Conservation (phyloP, 169 alveolate species). For the Plasmodium fragile region DNA sequence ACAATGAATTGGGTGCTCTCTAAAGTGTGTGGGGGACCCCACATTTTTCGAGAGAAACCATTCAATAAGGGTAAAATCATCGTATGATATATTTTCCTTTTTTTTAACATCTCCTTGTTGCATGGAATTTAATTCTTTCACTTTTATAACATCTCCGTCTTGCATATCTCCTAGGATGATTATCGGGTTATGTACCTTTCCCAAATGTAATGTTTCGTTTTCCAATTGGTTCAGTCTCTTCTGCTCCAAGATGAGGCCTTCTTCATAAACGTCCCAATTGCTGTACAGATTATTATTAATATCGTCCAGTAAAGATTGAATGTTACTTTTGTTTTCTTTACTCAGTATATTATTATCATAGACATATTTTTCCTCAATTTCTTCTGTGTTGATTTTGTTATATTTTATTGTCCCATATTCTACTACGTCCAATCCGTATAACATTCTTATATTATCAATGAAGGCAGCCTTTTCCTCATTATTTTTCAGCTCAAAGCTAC, state of each 20-base stretch:
- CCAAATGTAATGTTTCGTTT: constrained; percentile 18
- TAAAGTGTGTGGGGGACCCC: constrained; percentile 75
- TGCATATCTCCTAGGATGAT: constrained; percentile 67
- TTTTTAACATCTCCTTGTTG: not conserved
- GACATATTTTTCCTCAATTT: constrained; percentile 45
- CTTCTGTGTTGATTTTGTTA: constrained; percentile 53
- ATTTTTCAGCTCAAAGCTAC: constrained; percentile 24
- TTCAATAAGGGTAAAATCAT: constrained; percentile 76
- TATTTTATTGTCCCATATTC: constrained; percentile 71
- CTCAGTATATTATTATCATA: constrained; percentile 52
- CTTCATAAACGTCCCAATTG: not conserved
- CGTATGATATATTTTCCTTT: constrained; percentile 13
- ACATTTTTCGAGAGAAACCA: constrained; percentile 82
- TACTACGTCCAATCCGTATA: constrained; percentile 58
- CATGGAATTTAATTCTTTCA: constrained; percentile 46
- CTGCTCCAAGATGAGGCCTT: constrained; percentile 3
- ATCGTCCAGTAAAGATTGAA: constrained; percentile 19
- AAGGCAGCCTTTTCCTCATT: constrained; percentile 33
- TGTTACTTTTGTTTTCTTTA: constrained; percentile 26
- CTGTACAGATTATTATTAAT: constrained; percentile 30
- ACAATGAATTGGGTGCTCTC: constrained; percentile 54
- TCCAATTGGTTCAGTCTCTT: constrained; percentile 3
- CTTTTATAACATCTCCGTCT: constrained; percentile 52
- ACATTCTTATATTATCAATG: constrained; percentile 57
- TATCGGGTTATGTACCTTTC: constrained; percentile 46